Evolutionary conservation across 257 asterid species (phyloP).

Genomic region (Orobanche coerulescens): DNA sequence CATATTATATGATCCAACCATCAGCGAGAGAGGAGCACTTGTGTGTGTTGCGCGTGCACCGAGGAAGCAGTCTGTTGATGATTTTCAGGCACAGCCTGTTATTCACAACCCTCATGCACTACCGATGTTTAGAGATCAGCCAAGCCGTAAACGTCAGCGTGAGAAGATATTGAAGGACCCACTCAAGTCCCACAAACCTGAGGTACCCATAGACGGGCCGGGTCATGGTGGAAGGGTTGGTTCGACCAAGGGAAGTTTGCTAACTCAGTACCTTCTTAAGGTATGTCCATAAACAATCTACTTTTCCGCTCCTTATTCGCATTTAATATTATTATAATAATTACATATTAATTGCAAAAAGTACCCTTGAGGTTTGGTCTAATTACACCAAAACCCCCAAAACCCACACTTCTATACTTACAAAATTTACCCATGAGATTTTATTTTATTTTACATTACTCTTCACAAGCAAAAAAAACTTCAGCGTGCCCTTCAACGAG

Average conservation of each 20-base stretch:
- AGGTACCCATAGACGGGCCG: slow-evolving; percentile 88
- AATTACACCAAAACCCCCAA: background rate
- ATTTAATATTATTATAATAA: too few relatives aligned
- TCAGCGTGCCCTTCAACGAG: too few relatives aligned
- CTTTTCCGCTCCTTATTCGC: too few relatives aligned
- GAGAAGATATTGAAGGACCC: slow-evolving; percentile 91
- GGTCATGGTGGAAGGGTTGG: slow-evolving; percentile 98
- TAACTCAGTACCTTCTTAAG: slow-evolving; percentile 92
- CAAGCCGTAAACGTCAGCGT: slow-evolving; percentile 94
- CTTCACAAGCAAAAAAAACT: too few relatives aligned
- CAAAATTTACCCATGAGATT: too few relatives aligned
- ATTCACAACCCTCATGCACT: slow-evolving; percentile 97
- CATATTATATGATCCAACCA: slow-evolving; percentile 74
- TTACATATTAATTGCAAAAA: too few relatives aligned
- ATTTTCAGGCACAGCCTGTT: slow-evolving; percentile 74
- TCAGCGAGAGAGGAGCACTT: slow-evolving; percentile 94
- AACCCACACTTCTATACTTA: too few relatives aligned
- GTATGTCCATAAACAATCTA: too few relatives aligned
- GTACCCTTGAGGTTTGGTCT: background rate
- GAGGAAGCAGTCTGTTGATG: slow-evolving; percentile 81
- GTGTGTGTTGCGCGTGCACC: slow-evolving; percentile 99
- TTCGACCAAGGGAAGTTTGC: slow-evolving; percentile 78
- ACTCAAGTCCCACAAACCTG: slow-evolving; percentile 90
- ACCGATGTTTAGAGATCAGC: slow-evolving; percentile 92
- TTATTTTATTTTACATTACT: too few relatives aligned